A percentile compares a stretch with the other conserved stretches of the same genome.
phyloP scores from a whole-genome alignment of 78 protist genomes.

The Chrysochromulina parva region DNA sequence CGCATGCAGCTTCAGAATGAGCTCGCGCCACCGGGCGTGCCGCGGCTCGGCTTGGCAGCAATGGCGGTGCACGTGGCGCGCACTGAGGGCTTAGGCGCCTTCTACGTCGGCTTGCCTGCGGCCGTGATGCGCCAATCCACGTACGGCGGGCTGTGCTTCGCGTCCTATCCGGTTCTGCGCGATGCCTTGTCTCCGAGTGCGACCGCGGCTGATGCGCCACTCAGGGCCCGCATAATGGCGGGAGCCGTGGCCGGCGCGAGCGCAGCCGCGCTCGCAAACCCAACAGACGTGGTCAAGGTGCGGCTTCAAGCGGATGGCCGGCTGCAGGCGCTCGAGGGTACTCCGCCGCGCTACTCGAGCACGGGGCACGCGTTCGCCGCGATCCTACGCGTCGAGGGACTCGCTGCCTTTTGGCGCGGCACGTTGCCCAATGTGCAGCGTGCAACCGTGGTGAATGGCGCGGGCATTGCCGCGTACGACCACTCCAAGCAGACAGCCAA shows the following conservation, averaged over 20 bases:
- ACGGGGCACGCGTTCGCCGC: neutral
- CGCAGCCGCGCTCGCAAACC: neutral
- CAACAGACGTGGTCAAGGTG: slow-evolving; percentile 16
- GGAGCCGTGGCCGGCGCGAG: neutral
- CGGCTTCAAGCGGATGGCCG: slow-evolving; percentile 28
- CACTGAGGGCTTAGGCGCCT: neutral
- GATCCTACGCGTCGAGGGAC: neutral
- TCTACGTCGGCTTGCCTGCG: neutral
- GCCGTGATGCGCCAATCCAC: neutral
- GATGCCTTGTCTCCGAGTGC: neutral
- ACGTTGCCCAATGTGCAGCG: neutral
- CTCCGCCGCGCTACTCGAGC: neutral
- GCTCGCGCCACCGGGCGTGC: neutral
- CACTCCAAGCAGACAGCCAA: neutral
- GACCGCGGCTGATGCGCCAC: neutral
- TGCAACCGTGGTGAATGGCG: slow-evolving; percentile 1
- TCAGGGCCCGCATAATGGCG: neutral
- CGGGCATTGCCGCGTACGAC: neutral
- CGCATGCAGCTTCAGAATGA: slow-evolving; percentile 24
- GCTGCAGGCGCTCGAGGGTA: neutral
- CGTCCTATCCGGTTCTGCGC: neutral
- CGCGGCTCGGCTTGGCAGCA: neutral
- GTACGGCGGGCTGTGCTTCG: slow-evolving; percentile 27
- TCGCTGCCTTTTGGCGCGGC: neutral
- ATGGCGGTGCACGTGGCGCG: neutral